Conservation (phyloP, 108 stramenopile species). For the Skeletonema menzelii region DNA sequence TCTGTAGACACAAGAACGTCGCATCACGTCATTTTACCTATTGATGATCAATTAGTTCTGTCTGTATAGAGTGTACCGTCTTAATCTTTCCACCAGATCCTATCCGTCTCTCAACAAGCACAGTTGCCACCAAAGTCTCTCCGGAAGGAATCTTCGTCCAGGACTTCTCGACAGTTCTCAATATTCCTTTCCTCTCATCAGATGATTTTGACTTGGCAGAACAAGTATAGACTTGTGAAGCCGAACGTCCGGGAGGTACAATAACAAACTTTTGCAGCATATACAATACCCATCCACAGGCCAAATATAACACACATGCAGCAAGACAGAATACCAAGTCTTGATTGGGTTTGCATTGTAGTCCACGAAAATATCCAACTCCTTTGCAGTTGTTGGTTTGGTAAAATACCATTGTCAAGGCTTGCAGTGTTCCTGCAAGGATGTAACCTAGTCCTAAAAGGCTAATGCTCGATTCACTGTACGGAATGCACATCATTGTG, state of each 20-base stretch:
- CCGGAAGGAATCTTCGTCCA: constrained; percentile 34
- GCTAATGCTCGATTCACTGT: constrained; percentile 7
- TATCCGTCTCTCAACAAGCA: constrained; percentile 21
- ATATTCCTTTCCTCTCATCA: constrained; percentile 11
- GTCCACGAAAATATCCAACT: constrained; percentile 26
- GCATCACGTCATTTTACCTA: too few relatives aligned
- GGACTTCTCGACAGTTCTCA: constrained; percentile 32
- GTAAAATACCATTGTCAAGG: constrained; percentile 1
- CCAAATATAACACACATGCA: constrained; percentile 28
- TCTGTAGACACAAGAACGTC: too few relatives aligned
- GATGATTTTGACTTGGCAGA: constrained; percentile 14
- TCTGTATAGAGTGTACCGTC: constrained; percentile 22
- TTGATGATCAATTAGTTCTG: not conserved
- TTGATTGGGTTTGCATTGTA: constrained; percentile 25
- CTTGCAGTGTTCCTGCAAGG: constrained; percentile 4
- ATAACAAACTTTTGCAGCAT: constrained; percentile 8
- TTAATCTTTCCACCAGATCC: constrained; percentile 15
- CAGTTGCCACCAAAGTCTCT: constrained; percentile 32
- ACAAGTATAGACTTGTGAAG: constrained; percentile 32
- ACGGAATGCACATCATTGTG: constrained; percentile 30
- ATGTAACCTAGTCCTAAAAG: constrained; percentile 12
- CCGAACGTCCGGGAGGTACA: constrained; percentile 2
- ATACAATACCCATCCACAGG: constrained; percentile 25
- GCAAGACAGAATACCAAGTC: constrained; percentile 38
- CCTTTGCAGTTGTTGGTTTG: constrained; percentile 4